These are phyloP conservation scores for Crucihimalaya himalaica DNA, from an alignment of 345 rosid species.

Conservation along the genomic window DNA sequence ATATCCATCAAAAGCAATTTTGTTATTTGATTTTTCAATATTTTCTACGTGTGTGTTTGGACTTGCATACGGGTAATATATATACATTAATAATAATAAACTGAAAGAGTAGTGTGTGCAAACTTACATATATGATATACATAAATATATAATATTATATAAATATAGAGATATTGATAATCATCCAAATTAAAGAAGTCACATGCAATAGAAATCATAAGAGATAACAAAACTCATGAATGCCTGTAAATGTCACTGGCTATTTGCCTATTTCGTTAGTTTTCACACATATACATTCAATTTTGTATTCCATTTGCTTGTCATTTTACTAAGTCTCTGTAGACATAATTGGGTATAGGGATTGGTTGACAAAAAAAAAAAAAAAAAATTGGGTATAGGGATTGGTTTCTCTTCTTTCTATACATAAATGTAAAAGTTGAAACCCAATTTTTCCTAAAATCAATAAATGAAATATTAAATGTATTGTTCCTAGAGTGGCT, in stretches of 20 bases:
- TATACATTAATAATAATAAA: not conserved
- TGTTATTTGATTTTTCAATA: not conserved
- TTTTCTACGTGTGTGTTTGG: not conserved
- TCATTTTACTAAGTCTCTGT: not conserved
- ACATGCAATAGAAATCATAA: not conserved
- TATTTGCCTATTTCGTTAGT: slow-evolving; percentile 9
- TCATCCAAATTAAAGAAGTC: slow-evolving; percentile 3
- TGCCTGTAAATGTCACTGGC: slow-evolving; percentile 3
- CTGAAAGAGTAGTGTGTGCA: not conserved
- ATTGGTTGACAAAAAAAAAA: too few species aligned
- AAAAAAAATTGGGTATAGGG: too few species aligned
- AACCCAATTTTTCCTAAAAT: too few species aligned
- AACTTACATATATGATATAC: not conserved
- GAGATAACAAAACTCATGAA: slow-evolving; percentile 24
- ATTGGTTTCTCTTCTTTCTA: not conserved
- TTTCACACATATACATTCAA: slow-evolving; percentile 32
- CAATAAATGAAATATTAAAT: not conserved
- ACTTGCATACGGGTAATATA: not conserved
- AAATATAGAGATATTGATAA: not conserved
- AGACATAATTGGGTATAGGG: not conserved
- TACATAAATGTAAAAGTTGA: not conserved
- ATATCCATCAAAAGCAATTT: not conserved
- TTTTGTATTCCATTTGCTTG: not conserved
- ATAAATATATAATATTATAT: too few species aligned
- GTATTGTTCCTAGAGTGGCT: not conserved